Percentiles rank a stretch among this genome's conserved stretches.
phyloP scores from a whole-genome alignment of 2,329 filamentous ascomycete species.

The Penicillium capsulatum region DNA sequence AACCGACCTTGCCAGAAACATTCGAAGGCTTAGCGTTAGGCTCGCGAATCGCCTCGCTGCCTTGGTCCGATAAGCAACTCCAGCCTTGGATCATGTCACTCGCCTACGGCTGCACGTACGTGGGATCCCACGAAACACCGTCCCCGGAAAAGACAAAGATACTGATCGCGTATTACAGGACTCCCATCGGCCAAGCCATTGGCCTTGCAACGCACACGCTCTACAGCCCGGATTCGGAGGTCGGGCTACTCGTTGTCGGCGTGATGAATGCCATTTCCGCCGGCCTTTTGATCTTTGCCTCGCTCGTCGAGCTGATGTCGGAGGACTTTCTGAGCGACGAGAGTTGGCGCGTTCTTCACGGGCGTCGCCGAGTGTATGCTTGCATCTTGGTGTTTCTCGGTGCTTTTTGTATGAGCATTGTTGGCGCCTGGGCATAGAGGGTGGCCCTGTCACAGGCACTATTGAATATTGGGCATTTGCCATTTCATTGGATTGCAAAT shows the following conservation, averaged over 20 bases:
- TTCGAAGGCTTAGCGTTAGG: conserved; percentile 36
- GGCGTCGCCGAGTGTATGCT: conserved; percentile 58
- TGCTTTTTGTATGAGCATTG: conserved; percentile 64
- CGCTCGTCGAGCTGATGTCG: conserved; percentile 70
- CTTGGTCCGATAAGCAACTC: conserved; percentile 26
- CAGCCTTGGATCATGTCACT: conserved; percentile 68
- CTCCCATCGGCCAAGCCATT: conserved; percentile 73
- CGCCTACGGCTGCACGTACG: conserved; percentile 59
- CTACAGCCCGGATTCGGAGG: conserved; percentile 69
- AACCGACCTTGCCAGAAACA: conserved; percentile 25
- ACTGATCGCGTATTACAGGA: no score
- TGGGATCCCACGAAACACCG: no score
- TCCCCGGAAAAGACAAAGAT: no score
- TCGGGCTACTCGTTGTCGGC: conserved; percentile 70
- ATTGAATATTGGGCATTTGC: no score
- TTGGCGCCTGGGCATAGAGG: conserved; percentile 64
- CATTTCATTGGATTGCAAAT: no score
- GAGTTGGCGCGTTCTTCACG: conserved; percentile 64
- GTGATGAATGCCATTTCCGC: conserved; percentile 78
- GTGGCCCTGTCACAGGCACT: no score
- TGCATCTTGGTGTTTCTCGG: conserved; percentile 62
- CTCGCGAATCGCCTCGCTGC: conserved; percentile 31
- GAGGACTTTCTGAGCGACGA: conserved; percentile 75
- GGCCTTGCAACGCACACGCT: conserved; percentile 69
- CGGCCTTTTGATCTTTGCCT: conserved; percentile 72